Conservation (phyloP, 257 asterid species). For the Plectranthus barbatus region DNA sequence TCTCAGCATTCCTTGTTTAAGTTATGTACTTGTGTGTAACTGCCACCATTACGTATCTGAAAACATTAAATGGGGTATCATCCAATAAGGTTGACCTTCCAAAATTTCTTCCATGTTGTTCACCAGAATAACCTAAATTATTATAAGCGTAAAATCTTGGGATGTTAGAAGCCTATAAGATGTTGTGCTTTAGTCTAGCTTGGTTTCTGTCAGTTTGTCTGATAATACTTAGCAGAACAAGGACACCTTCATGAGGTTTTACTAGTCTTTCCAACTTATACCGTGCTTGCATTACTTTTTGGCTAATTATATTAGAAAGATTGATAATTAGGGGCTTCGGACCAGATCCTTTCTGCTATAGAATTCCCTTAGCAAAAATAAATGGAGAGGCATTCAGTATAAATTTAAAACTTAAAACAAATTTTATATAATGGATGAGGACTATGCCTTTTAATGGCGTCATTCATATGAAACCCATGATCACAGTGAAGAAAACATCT, state of each 20-base stretch:
- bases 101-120: neutral
- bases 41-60: neutral
- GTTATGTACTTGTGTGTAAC: neutral
- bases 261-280: neutral
- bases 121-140: neutral
- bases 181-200: neutral
- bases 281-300: neutral
- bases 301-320: neutral
- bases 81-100: neutral
- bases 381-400: neutral
- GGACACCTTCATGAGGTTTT: neutral
- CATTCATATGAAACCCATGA: neutral
- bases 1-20: neutral
- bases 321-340: neutral
- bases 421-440: neutral
- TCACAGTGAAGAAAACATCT: neutral
- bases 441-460: neutral
- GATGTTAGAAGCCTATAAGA: neutral
- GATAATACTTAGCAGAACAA: neutral
- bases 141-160: neutral
- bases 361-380: neutral
- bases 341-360: neutral
- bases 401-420: neutral
- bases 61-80: slow-evolving; percentile 1
- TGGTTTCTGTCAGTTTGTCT: neutral